These are phyloP conservation scores for Pestalotiopsis sp. DNA, from an alignment of 2,329 filamentous ascomycete genomes.

Conservation along the genomic window DNA sequence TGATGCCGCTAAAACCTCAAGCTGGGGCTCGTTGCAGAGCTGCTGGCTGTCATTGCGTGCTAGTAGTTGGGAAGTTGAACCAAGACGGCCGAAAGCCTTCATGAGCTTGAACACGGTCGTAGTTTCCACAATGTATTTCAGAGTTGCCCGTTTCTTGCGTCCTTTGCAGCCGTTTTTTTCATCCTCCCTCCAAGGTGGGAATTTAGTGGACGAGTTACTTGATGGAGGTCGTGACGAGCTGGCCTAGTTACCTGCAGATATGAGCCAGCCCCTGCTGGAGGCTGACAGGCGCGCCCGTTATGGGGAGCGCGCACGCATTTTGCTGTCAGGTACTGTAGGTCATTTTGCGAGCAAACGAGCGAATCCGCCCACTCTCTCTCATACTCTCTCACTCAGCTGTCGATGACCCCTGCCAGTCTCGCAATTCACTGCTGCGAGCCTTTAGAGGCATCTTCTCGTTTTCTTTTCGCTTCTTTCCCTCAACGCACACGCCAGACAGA, in stretches of 20 bases:
- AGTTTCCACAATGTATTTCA: slow-evolving; percentile 23
- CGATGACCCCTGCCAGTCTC: slow-evolving; percentile 9
- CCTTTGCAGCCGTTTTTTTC: slow-evolving; percentile 20
- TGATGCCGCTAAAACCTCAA: not conserved
- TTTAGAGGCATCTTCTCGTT: not conserved
- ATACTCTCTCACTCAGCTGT: not conserved
- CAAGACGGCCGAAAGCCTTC: not conserved
- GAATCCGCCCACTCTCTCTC: slow-evolving; percentile 1
- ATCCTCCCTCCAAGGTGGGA: slow-evolving; percentile 30
- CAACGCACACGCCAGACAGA: not conserved
- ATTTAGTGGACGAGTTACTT: slow-evolving; percentile 31
- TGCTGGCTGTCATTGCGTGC: not conserved
- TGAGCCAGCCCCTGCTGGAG: not conserved
- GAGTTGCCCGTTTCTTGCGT: slow-evolving; percentile 20
- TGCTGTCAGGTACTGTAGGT: slow-evolving; percentile 21
- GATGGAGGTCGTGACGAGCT: slow-evolving; percentile 4
- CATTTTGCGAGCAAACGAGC: slow-evolving; percentile 6
- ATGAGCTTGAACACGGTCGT: slow-evolving; percentile 10
- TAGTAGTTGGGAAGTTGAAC: not conserved
- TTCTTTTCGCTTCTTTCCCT: not conserved
- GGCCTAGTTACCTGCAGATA: not conserved
- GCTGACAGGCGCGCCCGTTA: not conserved
- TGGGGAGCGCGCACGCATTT: not conserved
- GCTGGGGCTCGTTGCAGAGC: not conserved
- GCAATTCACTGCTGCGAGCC: slow-evolving; percentile 19